A percentile compares a stretch with the other conserved stretches of the same genome.
Evolutionary conservation across 208 protist genomes (phyloP).

Genomic region (Leishmania turanica): DNA sequence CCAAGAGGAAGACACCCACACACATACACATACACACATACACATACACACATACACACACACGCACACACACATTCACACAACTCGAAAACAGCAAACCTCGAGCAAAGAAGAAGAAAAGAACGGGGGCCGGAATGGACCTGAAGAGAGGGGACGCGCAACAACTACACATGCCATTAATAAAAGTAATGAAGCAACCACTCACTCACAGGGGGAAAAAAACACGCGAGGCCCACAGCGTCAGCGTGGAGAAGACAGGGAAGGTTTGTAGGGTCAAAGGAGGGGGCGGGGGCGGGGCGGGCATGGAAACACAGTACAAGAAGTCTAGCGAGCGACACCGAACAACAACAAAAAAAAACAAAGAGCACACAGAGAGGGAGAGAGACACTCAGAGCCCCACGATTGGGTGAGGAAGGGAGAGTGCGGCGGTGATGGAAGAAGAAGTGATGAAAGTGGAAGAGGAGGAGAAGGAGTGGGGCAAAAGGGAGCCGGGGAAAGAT

Average conservation of each 20-base stretch:
- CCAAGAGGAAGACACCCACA: neutral
- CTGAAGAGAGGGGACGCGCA: neutral
- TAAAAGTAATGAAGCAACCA: neutral
- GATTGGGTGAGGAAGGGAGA: neutral
- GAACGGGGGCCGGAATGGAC: neutral
- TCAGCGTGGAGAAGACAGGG: neutral
- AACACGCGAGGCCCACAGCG: neutral
- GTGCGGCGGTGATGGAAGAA: too few relatives aligned
- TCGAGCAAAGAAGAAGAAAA: constrained; percentile 4
- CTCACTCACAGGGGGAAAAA: neutral
- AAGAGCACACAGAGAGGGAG: neutral
- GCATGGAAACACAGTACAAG: neutral
- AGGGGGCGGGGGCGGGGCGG: neutral
- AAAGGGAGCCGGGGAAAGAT: neutral
- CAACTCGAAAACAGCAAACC: neutral
- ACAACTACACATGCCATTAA: neutral
- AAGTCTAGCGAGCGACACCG: neutral
- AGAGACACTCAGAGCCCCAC: neutral
- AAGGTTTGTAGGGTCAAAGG: neutral
- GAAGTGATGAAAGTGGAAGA: neutral
- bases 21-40: too few relatives aligned
- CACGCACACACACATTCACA: neutral
- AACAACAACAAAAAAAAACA: too few relatives aligned
- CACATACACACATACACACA: too few relatives aligned
- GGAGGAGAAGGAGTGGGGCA: too few relatives aligned